A percentile compares a stretch with the other conserved stretches of the same genome.
Evolutionary conservation across 805 yeast genomes (phyloP).

Genomic region (Zygosaccharomyces bailii): DNA sequence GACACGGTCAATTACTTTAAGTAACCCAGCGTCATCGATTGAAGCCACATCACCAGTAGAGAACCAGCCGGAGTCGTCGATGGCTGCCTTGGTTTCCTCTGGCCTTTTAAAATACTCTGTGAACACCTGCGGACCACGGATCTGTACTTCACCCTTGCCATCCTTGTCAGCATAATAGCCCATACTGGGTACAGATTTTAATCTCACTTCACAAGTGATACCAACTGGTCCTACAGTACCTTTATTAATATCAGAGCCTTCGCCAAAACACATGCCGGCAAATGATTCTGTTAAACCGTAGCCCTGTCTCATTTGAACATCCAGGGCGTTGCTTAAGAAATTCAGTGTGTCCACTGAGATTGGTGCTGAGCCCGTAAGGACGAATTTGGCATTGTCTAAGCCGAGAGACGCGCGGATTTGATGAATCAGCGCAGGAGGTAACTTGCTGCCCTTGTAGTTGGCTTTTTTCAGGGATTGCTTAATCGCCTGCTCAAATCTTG

Average conservation of each 20-base stretch:
- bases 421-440: conserved; percentile 35
- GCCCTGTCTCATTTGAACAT: conserved; percentile 59
- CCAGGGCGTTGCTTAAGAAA: conserved; percentile 60
- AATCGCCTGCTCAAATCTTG: conserved; percentile 58
- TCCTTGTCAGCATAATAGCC: conserved; percentile 44
- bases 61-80: conserved; percentile 62
- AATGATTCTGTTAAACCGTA: conserved; percentile 71
- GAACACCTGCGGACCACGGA: conserved; percentile 65
- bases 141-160: conserved; percentile 56
- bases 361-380: conserved; percentile 67
- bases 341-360: conserved; percentile 57
- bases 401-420: conserved; percentile 49
- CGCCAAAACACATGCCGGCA: conserved; percentile 52
- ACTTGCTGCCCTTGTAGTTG: conserved; percentile 9
- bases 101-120: conserved; percentile 52
- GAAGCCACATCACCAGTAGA: conserved; percentile 64
- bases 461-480: conserved; percentile 38
- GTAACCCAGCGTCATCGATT: conserved; percentile 49
- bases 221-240: conserved; percentile 65
- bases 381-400: conserved; percentile 40
- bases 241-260: conserved; percentile 44
- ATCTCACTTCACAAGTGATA: conserved; percentile 52
- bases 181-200: conserved; percentile 64
- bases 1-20: conserved; percentile 66
- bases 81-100: conserved; percentile 49